Percentiles rank a stretch among this genome's conserved stretches.
Evolutionary conservation across 2,329 filamentous ascomycete genomes (phyloP).

Genomic region (Sporothrix phasma): DNA sequence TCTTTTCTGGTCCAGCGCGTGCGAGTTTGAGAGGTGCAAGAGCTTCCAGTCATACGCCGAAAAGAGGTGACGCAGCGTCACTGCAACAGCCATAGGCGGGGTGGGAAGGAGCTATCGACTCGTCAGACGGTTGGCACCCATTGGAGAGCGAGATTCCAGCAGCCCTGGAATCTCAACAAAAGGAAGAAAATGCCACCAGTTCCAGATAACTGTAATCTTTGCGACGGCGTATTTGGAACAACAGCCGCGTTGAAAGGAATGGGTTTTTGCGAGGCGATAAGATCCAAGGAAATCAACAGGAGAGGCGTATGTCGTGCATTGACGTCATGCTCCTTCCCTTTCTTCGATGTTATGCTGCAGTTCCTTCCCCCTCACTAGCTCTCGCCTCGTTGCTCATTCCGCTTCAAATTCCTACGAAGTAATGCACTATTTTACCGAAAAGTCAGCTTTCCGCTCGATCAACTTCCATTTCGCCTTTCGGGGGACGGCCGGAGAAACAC

Average conservation of each 20-base stretch:
- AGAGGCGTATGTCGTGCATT: not conserved
- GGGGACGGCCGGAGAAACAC: not conserved
- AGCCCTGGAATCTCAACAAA: not conserved
- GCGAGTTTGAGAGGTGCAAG: not conserved
- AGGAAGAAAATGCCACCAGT: not conserved
- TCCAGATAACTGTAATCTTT: not conserved
- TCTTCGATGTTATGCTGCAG: not conserved
- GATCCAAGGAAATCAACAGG: not conserved
- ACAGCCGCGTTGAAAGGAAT: no score
- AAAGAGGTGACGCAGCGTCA: not conserved
- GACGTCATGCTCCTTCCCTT: not conserved
- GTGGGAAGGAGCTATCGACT: conserved; percentile 2
- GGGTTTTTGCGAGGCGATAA: not conserved
- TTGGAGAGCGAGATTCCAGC: not conserved
- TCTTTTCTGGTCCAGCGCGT: not conserved
- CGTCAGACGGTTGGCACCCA: not conserved
- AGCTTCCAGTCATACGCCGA: not conserved
- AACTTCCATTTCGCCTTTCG: not conserved
- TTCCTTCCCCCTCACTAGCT: not conserved
- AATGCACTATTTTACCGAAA: not conserved
- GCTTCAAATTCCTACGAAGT: not conserved
- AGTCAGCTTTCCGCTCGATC: no score
- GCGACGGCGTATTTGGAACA: not conserved
- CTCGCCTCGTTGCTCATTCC: not conserved
- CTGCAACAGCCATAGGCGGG: not conserved